Evolutionary conservation across 345 rosid species (phyloP).

Genomic region (Sisymbrium altissimum): DNA sequence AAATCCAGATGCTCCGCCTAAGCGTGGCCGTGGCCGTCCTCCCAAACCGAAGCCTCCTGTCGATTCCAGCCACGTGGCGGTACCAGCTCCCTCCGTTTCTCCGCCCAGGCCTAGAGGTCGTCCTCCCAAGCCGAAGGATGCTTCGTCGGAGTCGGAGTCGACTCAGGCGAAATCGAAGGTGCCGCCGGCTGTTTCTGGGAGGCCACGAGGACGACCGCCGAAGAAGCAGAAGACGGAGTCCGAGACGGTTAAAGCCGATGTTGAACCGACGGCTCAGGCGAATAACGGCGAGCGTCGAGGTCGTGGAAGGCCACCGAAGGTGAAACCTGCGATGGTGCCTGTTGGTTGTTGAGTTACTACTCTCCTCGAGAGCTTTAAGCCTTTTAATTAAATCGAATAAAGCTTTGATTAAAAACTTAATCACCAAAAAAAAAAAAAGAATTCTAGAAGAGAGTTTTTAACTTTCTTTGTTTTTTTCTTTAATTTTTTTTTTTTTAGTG

Average conservation of each 20-base stretch:
- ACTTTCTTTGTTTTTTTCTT: no score
- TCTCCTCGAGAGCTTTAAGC: no score
- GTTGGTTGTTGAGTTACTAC: conserved; percentile 47
- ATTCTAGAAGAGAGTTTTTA: neutral
- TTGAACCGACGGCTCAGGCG: neutral
- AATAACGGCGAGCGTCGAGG: conserved; percentile 44
- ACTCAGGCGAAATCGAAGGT: conserved; percentile 5
- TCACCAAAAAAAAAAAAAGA: neutral
- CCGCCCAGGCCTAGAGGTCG: conserved; percentile 75
- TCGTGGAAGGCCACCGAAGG: conserved; percentile 82
- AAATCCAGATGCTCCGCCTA: conserved; percentile 69
- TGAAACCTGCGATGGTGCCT: conserved; percentile 63
- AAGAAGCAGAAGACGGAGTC: conserved; percentile 46
- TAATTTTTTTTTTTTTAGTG: neutral
- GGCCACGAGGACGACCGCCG: conserved; percentile 74
- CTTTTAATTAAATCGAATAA: neutral
- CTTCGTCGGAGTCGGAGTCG: conserved; percentile 31
- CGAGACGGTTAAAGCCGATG: neutral
- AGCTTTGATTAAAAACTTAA: no score
- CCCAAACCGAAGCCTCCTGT: conserved; percentile 49
- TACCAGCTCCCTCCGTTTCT: conserved; percentile 26
- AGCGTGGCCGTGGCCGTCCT: conserved; percentile 91
- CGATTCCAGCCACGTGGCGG: conserved; percentile 2
- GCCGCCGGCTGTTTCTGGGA: conserved; percentile 28
- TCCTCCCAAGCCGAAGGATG: conserved; percentile 55